phyloP scores from a whole-genome alignment of 768 basidiomycete species.

The Dendrothele bispora region DNA sequence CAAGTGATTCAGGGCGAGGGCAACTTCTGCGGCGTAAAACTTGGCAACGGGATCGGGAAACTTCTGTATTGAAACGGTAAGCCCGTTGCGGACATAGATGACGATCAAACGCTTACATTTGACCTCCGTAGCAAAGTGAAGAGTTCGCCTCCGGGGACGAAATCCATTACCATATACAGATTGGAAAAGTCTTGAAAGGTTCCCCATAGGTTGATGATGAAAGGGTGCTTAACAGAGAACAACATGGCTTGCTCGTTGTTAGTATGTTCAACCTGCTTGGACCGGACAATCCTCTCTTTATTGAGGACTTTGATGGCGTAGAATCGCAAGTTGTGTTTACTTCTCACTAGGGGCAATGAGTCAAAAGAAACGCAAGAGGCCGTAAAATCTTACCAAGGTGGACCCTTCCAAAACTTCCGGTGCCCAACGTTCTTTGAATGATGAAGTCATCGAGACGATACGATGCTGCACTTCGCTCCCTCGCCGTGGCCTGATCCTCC shows the following conservation, averaged over 20 bases:
- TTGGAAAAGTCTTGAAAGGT: constrained; percentile 90
- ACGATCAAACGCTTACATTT: constrained; percentile 54
- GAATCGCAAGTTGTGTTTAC: constrained; percentile 92
- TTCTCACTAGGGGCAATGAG: constrained; percentile 57
- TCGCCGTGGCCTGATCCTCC: constrained; percentile 25
- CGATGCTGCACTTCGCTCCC: constrained; percentile 49
- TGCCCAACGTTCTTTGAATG: constrained; percentile 83
- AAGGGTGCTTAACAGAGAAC: constrained; percentile 81
- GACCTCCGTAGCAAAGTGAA: constrained; percentile 92
- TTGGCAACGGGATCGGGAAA: constrained; percentile 98
- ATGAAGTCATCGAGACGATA: constrained; percentile 78
- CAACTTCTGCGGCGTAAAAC: constrained; percentile 96
- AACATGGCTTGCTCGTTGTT: constrained; percentile 93
- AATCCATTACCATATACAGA: constrained; percentile 98
- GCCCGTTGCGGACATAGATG: constrained; percentile 13
- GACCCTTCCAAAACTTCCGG: constrained; percentile 97
- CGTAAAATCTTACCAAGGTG: constrained; percentile 63
- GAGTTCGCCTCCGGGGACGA: constrained; percentile 94
- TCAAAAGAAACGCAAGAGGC: constrained; percentile 4
- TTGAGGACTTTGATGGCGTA: constrained; percentile 94
- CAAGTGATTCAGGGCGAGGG: constrained; percentile 87
- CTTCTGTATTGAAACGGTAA: constrained; percentile 46
- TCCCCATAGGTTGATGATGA: constrained; percentile 97
- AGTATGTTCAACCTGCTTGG: constrained; percentile 97
- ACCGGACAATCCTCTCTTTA: constrained; percentile 88